Evolutionary conservation across 768 basidiomycete genomes (phyloP).

Genomic region (Ephemerocybe angulata): DNA sequence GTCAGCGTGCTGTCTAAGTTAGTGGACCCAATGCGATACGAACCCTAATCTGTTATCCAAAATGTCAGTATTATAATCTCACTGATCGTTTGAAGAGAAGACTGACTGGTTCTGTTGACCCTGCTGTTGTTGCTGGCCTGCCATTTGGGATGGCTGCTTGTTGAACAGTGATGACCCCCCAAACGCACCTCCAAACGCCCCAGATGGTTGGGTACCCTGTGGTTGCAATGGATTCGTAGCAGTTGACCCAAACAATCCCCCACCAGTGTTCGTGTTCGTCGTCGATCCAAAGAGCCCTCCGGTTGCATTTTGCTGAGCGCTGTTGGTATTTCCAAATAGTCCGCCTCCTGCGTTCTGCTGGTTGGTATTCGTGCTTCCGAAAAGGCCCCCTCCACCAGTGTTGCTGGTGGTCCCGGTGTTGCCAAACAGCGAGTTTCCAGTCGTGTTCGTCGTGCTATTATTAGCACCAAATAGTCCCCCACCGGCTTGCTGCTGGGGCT

Average conservation of each 20-base stretch:
- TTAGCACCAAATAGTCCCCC: no score
- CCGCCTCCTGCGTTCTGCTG: no score
- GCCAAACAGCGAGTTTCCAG: no score
- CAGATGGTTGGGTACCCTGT: slow-evolving; percentile 11
- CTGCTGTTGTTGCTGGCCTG: neutral
- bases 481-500: slow-evolving; percentile 32
- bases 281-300: slow-evolving; percentile 10
- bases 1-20: slow-evolving; percentile 7
- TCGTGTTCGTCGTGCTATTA: no score
- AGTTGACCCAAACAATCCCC: neutral
- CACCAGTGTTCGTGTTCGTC: neutral
- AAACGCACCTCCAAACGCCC: slow-evolving; percentile 11
- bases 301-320: slow-evolving; percentile 7
- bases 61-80: neutral
- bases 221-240: slow-evolving; percentile 10
- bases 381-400: no score
- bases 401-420: no score
- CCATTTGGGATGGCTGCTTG: slow-evolving; percentile 9
- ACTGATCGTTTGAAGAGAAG: neutral
- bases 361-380: no score
- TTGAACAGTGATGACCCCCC: slow-evolving; percentile 14
- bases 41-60: neutral
- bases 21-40: slow-evolving; percentile 12
- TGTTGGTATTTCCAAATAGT: slow-evolving; percentile 20
- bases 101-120: neutral